Evolutionary conservation across 2,329 filamentous ascomycete genomes (phyloP).

Genomic region (Pezicula carpinea): DNA sequence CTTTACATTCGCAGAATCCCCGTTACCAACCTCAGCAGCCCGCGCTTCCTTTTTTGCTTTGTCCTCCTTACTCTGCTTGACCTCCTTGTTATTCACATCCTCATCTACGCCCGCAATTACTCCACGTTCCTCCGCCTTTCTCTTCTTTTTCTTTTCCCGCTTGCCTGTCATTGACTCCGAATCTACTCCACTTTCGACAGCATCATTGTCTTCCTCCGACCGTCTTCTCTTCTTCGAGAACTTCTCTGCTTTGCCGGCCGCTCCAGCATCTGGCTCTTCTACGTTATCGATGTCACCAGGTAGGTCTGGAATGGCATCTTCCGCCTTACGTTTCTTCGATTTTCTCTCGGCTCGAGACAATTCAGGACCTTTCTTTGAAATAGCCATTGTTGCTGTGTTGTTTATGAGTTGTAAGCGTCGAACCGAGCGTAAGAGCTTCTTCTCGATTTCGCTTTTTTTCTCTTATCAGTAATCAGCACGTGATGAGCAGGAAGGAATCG

Average conservation of each 20-base stretch:
- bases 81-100: conserved; percentile 5
- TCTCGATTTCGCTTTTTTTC: no score
- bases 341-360: conserved; percentile 28
- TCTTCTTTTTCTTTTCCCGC: conserved; percentile 15
- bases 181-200: background rate
- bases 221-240: conserved; percentile 18
- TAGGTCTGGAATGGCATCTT: conserved; percentile 29
- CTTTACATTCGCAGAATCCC: background rate
- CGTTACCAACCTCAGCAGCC: conserved; percentile 4
- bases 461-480: no score
- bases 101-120: conserved; percentile 4
- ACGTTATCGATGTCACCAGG: conserved; percentile 21
- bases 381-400: conserved; percentile 15
- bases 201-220: conserved; percentile 10
- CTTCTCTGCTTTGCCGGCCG: conserved; percentile 3
- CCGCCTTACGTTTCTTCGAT: conserved; percentile 28
- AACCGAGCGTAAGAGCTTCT: background rate
- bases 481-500: no score
- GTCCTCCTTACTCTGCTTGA: conserved; percentile 13
- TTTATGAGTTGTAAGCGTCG: background rate
- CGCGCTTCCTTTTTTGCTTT: conserved; percentile 9
- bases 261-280: conserved; percentile 21
- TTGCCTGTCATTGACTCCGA: conserved; percentile 11
- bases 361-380: conserved; percentile 18
- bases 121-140: conserved; percentile 10